A percentile compares a stretch with the other conserved stretches of the same genome.
These are phyloP conservation scores for Penicillium sp. DNA, from an alignment of 2,329 filamentous ascomycete species.

Conservation along the genomic window DNA sequence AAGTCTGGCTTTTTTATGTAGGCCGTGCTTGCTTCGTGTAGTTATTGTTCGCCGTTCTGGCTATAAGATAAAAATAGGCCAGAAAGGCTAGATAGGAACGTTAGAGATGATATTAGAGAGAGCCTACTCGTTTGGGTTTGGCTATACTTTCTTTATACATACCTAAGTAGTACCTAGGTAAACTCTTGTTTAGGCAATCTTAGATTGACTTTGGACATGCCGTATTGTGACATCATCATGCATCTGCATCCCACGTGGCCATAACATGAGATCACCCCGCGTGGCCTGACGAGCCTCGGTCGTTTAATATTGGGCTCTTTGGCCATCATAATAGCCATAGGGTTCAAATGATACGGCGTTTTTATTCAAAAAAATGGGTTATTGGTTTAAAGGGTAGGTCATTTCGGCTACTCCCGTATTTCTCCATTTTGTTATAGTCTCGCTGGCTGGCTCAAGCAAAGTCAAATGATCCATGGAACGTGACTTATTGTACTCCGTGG, in stretches of 20 bases:
- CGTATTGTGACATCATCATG: constrained; percentile 19
- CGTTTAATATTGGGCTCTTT: not conserved
- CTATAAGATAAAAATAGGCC: not conserved
- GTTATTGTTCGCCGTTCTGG: not conserved
- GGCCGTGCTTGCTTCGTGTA: not conserved
- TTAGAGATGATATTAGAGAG: no score
- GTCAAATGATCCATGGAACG: not conserved
- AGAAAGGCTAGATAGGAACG: not conserved
- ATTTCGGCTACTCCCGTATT: not conserved
- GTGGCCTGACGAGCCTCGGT: not conserved
- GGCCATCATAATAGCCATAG: not conserved
- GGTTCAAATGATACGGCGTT: not conserved
- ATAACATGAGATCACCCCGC: constrained; percentile 20
- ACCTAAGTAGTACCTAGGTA: no score
- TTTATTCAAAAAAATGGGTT: not conserved
- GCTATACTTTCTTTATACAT: not conserved
- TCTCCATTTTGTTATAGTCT: not conserved
- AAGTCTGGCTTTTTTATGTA: not conserved
- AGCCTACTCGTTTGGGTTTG: not conserved
- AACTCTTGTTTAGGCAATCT: not conserved
- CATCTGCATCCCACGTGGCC: constrained; percentile 12
- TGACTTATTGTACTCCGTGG: not conserved
- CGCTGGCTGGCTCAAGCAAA: not conserved
- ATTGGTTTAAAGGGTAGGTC: not conserved
- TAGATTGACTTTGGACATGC: not conserved